A percentile compares a stretch with the other conserved stretches of the same genome.
phyloP scores from a whole-genome alignment of 208 protist species.

The Angomonas ambiguus region DNA sequence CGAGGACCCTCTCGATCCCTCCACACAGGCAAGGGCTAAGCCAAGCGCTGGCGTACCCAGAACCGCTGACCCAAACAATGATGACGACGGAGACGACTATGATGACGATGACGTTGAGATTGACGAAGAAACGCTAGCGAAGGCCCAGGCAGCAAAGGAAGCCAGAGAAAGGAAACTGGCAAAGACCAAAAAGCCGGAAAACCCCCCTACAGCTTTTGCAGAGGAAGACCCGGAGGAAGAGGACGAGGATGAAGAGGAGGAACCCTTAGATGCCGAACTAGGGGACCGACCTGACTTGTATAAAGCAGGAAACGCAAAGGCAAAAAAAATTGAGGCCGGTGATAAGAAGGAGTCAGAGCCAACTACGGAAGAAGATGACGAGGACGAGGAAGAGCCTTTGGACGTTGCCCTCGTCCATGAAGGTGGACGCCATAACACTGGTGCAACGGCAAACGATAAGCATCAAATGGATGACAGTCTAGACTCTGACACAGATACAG shows the following conservation, averaged over 20 bases:
- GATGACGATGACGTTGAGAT: slow-evolving; percentile 8
- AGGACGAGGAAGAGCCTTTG: background rate
- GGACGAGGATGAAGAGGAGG: slow-evolving; percentile 6
- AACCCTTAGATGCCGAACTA: slow-evolving; percentile 4
- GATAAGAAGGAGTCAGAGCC: background rate
- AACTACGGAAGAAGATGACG: slow-evolving; percentile 1
- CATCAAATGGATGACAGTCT: background rate
- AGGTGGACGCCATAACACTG: background rate
- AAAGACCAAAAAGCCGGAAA: too few species aligned
- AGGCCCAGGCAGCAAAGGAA: slow-evolving; percentile 7
- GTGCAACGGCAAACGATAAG: background rate
- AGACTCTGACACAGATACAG: background rate
- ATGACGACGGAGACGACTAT: background rate
- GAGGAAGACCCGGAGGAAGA: background rate
- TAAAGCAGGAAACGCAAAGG: background rate
- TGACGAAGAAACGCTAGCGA: slow-evolving; percentile 1
- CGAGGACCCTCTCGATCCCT: slow-evolving; percentile 9
- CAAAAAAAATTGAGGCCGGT: background rate
- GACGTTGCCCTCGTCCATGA: background rate
- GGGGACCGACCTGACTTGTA: slow-evolving; percentile 12
- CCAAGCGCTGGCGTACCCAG: background rate
- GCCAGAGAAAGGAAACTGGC: background rate
- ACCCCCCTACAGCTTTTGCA: background rate
- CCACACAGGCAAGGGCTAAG: too few species aligned
- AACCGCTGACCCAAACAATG: background rate